Percentiles rank a stretch among this genome's conserved stretches.
Evolutionary conservation across 345 rosid species (phyloP).

Genomic region (Eutrema heterophyllum): DNA sequence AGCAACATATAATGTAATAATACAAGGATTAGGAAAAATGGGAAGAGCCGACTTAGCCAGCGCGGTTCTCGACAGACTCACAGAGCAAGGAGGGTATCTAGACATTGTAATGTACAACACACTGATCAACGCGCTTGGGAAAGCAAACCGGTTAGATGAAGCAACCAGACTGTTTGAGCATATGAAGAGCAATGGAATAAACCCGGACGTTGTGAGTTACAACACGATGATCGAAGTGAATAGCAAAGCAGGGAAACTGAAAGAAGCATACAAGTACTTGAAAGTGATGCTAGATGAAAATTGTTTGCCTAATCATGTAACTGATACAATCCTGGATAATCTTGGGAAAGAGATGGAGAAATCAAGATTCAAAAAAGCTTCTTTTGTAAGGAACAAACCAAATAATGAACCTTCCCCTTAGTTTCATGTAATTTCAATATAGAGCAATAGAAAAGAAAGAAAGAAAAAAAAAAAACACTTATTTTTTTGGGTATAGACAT

Average conservation of each 20-base stretch:
- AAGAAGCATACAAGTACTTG: conserved; percentile 71
- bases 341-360: conserved; percentile 78
- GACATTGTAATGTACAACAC: conserved; percentile 94
- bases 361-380: conserved; percentile 58
- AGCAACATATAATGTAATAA: conserved; percentile 78
- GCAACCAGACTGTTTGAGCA: conserved; percentile 66
- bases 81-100: conserved; percentile 75
- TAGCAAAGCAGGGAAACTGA: conserved; percentile 67
- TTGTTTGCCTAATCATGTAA: conserved; percentile 76
- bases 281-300: conserved; percentile 73
- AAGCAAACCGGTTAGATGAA: conserved; percentile 72
- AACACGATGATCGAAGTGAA: conserved; percentile 84
- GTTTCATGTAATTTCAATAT: background rate
- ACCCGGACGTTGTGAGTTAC: conserved; percentile 78
- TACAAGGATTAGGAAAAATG: conserved; percentile 83
- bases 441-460: background rate
- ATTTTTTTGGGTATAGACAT: background rate
- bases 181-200: conserved; percentile 65
- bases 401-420: background rate
- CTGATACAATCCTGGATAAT: conserved; percentile 75
- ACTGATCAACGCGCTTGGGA: conserved; percentile 73
- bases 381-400: conserved; percentile 38
- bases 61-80: conserved; percentile 58
- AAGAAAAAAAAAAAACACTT: background rate
- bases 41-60: conserved; percentile 87